Percentiles rank a stretch among this genome's conserved stretches.
Evolutionary conservation across 306 rosid species (phyloP).

Genomic region (Oxytropis ochrocephala): DNA sequence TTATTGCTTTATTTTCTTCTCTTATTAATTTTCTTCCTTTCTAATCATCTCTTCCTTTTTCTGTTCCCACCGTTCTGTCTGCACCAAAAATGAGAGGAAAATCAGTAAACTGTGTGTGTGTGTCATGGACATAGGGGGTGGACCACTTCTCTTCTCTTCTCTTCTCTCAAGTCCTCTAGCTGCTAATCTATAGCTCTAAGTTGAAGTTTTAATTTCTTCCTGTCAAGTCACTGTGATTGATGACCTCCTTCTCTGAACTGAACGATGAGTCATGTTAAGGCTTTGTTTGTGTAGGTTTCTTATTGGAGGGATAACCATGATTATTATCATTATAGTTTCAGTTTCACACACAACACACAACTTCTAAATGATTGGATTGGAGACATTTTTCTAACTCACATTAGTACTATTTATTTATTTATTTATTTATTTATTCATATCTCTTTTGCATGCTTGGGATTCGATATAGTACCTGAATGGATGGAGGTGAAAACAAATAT

Average conservation of each 20-base stretch:
- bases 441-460: too few relatives aligned
- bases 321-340: too few relatives aligned
- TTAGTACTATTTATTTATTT: too few relatives aligned
- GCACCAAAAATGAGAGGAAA: conserved; percentile 33
- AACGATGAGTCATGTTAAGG: too few relatives aligned
- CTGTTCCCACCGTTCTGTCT: conserved; percentile 59
- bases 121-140: neutral
- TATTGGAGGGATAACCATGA: neutral
- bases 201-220: conserved; percentile 10
- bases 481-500: too few relatives aligned
- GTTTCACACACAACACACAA: too few relatives aligned
- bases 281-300: neutral
- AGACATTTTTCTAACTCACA: too few relatives aligned
- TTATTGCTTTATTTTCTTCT: neutral
- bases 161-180: neutral
- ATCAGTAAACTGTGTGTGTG: conserved; percentile 7
- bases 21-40: conserved; percentile 30
- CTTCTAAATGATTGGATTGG: too few relatives aligned
- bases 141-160: conserved; percentile 17
- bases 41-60: conserved; percentile 31
- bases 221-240: conserved; percentile 5
- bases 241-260: neutral
- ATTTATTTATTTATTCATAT: too few relatives aligned
- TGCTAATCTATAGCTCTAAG: neutral
- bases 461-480: too few relatives aligned